Percentiles rank a stretch among this genome's conserved stretches.
Evolutionary conservation across 139 green algal genomes (phyloP).

Genomic region (Chlamydomonas schloesseri): DNA sequence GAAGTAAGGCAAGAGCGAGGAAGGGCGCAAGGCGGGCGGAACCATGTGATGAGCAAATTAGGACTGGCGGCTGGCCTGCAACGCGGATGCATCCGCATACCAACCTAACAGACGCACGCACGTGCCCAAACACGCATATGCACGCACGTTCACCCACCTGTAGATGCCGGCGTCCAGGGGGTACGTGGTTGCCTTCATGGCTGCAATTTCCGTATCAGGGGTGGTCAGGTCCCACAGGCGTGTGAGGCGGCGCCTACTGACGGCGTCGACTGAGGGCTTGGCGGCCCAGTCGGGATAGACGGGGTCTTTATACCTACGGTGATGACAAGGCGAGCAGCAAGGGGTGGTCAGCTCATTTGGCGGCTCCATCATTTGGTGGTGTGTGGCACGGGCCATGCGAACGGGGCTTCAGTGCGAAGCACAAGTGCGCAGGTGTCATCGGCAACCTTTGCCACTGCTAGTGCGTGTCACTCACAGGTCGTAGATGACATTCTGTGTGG

Average conservation of each 20-base stretch:
- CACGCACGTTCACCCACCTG: background rate
- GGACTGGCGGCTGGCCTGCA: background rate
- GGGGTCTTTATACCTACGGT: constrained; percentile 6
- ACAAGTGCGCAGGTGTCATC: no score
- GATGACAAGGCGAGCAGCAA: no score
- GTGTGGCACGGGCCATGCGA: no score
- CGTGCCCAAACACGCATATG: no score
- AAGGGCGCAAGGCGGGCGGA: no score
- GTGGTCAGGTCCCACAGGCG: background rate
- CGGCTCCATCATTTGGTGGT: no score
- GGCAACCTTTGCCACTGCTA: no score
- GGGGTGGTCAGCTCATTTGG: no score
- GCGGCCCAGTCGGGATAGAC: background rate
- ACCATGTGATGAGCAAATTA: background rate
- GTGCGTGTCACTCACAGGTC: background rate
- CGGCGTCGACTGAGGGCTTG: background rate
- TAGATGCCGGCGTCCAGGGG: background rate
- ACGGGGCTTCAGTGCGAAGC: no score
- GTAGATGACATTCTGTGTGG: background rate
- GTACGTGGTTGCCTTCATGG: background rate
- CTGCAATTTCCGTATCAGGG: no score
- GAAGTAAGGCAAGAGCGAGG: background rate
- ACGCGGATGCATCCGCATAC: background rate
- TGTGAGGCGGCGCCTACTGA: background rate
- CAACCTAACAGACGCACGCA: background rate